phyloP scores from a whole-genome alignment of 257 asterid genomes.

The Fraxinus pennsylvanica region DNA sequence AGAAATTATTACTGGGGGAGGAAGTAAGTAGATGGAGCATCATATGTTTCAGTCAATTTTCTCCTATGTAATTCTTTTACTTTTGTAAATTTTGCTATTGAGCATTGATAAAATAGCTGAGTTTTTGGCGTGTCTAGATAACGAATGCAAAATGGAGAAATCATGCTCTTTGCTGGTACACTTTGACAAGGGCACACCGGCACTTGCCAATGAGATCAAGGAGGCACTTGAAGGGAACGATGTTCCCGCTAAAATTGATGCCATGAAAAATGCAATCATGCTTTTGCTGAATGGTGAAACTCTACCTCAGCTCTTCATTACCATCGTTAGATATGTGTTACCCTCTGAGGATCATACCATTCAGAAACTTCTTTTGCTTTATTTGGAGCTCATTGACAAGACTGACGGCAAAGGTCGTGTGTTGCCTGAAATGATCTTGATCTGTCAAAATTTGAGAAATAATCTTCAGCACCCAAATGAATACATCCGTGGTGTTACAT shows the following conservation, averaged over 20 bases:
- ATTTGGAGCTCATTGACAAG: slow-evolving; percentile 83
- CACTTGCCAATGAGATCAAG: slow-evolving; percentile 89
- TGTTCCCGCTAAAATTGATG: slow-evolving; percentile 75
- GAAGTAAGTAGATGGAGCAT: slow-evolving; percentile 3
- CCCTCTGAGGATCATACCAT: slow-evolving; percentile 90
- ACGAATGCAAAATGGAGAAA: slow-evolving; percentile 68
- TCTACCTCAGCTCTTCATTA: slow-evolving; percentile 81
- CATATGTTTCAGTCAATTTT: not conserved
- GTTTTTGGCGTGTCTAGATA: slow-evolving; percentile 22
- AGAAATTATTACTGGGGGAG: not conserved
- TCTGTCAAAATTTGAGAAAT: slow-evolving; percentile 85
- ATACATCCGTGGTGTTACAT: slow-evolving; percentile 84
- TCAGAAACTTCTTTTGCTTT: slow-evolving; percentile 71
- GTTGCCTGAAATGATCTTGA: slow-evolving; percentile 88
- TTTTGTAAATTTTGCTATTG: not conserved
- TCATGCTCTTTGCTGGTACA: slow-evolving; percentile 78
- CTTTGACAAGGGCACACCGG: slow-evolving; percentile 88
- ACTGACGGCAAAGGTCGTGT: slow-evolving; percentile 81
- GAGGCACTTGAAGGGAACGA: slow-evolving; percentile 89
- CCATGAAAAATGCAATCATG: slow-evolving; percentile 86
- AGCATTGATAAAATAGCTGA: slow-evolving; percentile 9
- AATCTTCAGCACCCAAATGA: slow-evolving; percentile 93
- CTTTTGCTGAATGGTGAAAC: slow-evolving; percentile 90
- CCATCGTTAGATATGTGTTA: slow-evolving; percentile 79
- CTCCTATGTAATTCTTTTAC: not conserved